phyloP scores from a whole-genome alignment of 2,329 filamentous ascomycete species.

The Colletotrichum musae region DNA sequence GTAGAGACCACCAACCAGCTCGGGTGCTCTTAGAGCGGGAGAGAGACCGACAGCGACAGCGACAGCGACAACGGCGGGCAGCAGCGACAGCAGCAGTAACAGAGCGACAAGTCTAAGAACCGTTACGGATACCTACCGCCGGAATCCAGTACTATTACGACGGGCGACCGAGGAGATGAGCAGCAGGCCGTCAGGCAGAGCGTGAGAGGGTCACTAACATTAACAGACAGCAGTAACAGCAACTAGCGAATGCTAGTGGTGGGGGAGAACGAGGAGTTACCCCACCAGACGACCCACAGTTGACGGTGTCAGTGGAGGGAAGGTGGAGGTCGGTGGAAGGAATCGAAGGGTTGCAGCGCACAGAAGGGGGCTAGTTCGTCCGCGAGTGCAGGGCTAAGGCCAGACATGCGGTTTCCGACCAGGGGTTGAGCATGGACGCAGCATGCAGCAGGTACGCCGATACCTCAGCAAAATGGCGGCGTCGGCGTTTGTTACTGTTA shows the following conservation, averaged over 20 bases:
- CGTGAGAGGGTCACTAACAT: slow-evolving; percentile 25
- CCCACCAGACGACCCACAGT: slow-evolving; percentile 32
- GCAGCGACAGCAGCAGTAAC: not conserved
- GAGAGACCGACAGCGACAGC: slow-evolving; percentile 18
- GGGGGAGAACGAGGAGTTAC: slow-evolving; percentile 20
- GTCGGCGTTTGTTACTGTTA: no score
- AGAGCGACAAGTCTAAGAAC: no score
- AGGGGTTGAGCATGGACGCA: slow-evolving; percentile 32
- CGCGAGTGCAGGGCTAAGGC: slow-evolving; percentile 40
- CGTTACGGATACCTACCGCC: no score
- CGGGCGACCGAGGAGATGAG: no score
- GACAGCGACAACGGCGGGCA: slow-evolving; percentile 6
- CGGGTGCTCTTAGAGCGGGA: not conserved
- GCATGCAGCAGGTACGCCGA: slow-evolving; percentile 1
- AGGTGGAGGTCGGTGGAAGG: slow-evolving; percentile 37
- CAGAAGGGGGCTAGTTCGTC: slow-evolving; percentile 39
- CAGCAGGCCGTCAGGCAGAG: not conserved
- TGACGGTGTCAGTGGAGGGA: slow-evolving; percentile 37
- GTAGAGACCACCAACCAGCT: not conserved
- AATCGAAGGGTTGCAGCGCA: slow-evolving; percentile 41
- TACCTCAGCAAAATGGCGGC: slow-evolving; percentile 1
- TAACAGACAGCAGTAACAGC: not conserved
- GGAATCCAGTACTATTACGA: no score
- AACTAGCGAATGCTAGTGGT: slow-evolving; percentile 15
- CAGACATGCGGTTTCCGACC: slow-evolving; percentile 35